A percentile compares a stretch with the other conserved stretches of the same genome.
Conservation (phyloP, 2,329 filamentous ascomycete genomes). For the Sarocladiaceae sp. region DNA sequence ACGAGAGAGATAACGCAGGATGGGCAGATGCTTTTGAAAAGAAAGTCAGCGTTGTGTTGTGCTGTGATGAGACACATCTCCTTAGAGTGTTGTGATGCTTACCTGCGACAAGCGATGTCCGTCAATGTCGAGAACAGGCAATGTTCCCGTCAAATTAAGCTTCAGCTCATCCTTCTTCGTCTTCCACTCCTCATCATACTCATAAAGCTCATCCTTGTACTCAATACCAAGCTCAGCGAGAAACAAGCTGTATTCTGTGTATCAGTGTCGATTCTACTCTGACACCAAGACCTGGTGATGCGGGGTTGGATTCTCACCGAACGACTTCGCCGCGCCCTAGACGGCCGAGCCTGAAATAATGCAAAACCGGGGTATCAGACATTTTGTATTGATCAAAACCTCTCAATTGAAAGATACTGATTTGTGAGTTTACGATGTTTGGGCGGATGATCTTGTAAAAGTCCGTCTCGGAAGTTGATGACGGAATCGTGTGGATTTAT, state of each 20-base stretch:
- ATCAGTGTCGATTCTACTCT: neutral
- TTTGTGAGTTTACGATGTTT: neutral
- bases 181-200: slow-evolving; percentile 21
- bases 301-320: slow-evolving; percentile 14
- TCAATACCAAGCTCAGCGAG: slow-evolving; percentile 15
- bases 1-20: slow-evolving; percentile 30
- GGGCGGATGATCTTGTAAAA: too few relatives aligned
- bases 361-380: slow-evolving; percentile 14
- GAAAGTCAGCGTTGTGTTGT: slow-evolving; percentile 24
- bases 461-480: too few relatives aligned
- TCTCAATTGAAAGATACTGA: too few relatives aligned
- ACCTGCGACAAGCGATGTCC: slow-evolving; percentile 21
- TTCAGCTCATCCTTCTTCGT: slow-evolving; percentile 21
- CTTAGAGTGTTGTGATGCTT: too few relatives aligned
- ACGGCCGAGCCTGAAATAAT: slow-evolving; percentile 22
- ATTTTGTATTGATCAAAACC: neutral
- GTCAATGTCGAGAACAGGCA: slow-evolving; percentile 32
- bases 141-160: slow-evolving; percentile 23
- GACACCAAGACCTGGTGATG: neutral
- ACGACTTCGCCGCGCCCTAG: slow-evolving; percentile 24
- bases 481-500: neutral
- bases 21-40: slow-evolving; percentile 16
- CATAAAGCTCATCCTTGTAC: slow-evolving; percentile 21
- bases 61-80: too few relatives aligned
- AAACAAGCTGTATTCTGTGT: slow-evolving; percentile 4